Evolutionary conservation across 2,329 filamentous ascomycete species (phyloP).

Genomic region (Capronia epimyces): DNA sequence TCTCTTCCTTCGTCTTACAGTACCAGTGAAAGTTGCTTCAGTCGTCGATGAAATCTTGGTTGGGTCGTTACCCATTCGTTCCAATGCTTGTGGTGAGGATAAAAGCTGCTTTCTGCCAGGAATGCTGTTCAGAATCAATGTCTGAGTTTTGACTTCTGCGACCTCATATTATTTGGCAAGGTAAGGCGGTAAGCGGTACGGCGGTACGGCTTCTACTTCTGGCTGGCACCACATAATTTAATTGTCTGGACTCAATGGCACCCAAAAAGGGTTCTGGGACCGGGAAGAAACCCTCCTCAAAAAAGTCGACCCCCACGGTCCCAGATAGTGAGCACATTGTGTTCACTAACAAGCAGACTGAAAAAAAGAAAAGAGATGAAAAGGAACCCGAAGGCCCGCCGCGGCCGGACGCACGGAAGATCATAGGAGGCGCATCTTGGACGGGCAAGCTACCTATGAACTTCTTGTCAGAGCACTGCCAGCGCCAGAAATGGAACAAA

Average conservation of each 20-base stretch:
- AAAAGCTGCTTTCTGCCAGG: no score
- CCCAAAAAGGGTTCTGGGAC: constrained; percentile 25
- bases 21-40: not conserved
- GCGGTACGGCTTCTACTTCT: no score
- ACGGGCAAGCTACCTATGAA: constrained; percentile 95
- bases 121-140: no score
- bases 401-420: constrained; percentile 60
- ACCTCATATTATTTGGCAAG: not conserved
- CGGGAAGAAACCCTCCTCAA: constrained; percentile 16
- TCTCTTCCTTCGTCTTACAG: not conserved
- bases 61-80: no score
- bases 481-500: constrained; percentile 91
- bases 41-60: no score
- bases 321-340: constrained; percentile 32
- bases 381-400: constrained; percentile 34
- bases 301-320: constrained; percentile 15
- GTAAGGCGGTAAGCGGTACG: not conserved
- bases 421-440: constrained; percentile 94
- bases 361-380: constrained; percentile 30
- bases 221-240: not conserved
- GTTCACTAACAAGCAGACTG: constrained; percentile 28
- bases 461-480: constrained; percentile 86
- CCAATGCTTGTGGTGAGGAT: no score
- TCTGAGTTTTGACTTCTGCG: not conserved
- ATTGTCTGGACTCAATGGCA: constrained; percentile 15